Percentiles rank a stretch among this genome's conserved stretches.
These are phyloP conservation scores for Alternaria ethzedia DNA, from an alignment of 2,329 filamentous ascomycete genomes.

Conservation along the genomic window DNA sequence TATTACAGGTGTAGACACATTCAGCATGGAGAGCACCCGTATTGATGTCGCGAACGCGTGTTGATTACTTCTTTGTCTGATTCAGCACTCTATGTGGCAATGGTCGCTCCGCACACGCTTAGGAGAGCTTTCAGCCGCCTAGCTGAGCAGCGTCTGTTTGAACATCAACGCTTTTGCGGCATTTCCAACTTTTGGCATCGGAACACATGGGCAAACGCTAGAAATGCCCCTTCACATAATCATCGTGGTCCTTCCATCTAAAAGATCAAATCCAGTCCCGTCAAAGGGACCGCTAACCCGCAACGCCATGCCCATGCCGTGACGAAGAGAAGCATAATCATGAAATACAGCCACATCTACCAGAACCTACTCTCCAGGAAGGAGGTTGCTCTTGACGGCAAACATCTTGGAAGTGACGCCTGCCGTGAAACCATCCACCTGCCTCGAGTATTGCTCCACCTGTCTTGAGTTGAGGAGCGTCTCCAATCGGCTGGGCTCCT, in stretches of 20 bases:
- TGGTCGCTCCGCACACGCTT: conserved; percentile 21
- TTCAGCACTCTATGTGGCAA: conserved; percentile 30
- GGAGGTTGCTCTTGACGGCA: conserved; percentile 76
- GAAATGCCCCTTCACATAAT: conserved; percentile 6
- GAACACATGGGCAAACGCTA: conserved; percentile 4
- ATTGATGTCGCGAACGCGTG: conserved; percentile 17
- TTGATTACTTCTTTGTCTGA: conserved; percentile 37
- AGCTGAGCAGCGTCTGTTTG: conserved; percentile 5
- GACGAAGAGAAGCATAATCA: conserved; percentile 43
- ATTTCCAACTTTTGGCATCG: conserved; percentile 15
- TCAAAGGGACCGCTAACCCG: conserved; percentile 35
- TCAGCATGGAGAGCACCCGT: conserved; percentile 2
- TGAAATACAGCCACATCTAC: conserved; percentile 28
- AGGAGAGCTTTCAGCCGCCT: conserved; percentile 17
- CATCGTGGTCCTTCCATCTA: conserved; percentile 20
- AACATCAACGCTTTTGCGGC: conserved; percentile 9
- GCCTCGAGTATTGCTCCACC: conserved; percentile 96
- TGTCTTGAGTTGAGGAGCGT: conserved; percentile 94
- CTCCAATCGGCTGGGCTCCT: conserved; percentile 91
- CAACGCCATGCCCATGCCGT: conserved; percentile 50
- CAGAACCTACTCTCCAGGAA: conserved; percentile 59
- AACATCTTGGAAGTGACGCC: conserved; percentile 97
- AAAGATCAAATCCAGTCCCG: conserved; percentile 25
- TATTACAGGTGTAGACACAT: conserved; percentile 1
- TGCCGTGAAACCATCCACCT: conserved; percentile 95